Conservation (phyloP, 2,329 filamentous ascomycete genomes). For the Ceratocystis alfenasii region DNA sequence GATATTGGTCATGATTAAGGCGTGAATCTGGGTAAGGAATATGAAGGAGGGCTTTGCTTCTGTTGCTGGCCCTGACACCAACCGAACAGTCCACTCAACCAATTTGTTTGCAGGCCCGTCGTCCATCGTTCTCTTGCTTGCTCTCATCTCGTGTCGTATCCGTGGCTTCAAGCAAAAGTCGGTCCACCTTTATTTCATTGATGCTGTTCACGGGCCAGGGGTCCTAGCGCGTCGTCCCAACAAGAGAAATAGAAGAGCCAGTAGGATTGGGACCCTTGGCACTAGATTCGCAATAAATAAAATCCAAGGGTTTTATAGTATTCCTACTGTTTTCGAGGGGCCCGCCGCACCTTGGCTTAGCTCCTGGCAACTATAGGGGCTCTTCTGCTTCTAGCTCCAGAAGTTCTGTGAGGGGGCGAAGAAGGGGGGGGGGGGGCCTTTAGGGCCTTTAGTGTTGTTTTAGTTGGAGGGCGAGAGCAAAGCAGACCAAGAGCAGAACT, state of each 20-base stretch:
- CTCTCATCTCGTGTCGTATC: neutral
- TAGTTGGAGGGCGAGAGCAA: too few species aligned
- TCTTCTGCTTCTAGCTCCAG: too few species aligned
- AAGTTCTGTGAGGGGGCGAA: too few species aligned
- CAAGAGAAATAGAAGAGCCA: slow-evolving; percentile 1
- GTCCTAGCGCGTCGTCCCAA: slow-evolving; percentile 10
- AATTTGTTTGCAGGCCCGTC: neutral
- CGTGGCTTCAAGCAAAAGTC: neutral
- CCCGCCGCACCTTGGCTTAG: too few species aligned
- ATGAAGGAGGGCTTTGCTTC: neutral
- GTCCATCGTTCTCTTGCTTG: neutral
- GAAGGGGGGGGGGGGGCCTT: too few species aligned
- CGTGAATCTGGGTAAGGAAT: too few species aligned
- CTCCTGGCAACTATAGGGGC: too few species aligned
- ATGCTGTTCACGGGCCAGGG: slow-evolving; percentile 9
- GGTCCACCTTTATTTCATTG: neutral
- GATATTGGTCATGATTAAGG: neutral
- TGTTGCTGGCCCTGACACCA: neutral
- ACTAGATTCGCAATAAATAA: too few species aligned
- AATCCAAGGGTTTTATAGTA: too few species aligned
- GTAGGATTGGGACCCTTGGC: neutral
- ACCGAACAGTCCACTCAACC: neutral
- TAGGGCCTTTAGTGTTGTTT: too few species aligned
- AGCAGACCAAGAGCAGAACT: too few species aligned
- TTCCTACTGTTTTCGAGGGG: too few species aligned